Evolutionary conservation across 2,329 filamentous ascomycete species (phyloP), one percentile per base, ranked within the genome.

Genomic region (Arthrinium phaeospermum): DNA sequence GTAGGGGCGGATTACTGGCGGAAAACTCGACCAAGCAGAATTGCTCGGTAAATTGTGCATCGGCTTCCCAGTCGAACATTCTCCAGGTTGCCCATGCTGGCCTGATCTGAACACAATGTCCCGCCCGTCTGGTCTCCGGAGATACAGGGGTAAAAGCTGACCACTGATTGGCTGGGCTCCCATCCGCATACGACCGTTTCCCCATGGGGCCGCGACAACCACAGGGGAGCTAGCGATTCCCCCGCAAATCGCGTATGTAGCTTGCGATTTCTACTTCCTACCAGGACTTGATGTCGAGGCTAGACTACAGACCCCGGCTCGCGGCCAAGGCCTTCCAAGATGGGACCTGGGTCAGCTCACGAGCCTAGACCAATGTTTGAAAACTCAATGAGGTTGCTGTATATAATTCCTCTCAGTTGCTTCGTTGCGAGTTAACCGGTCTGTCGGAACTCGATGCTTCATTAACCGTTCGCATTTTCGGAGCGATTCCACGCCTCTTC

Each of bases 1-100:
- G 13, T 71, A 71, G 70, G 61, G 70, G 70, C 70, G 70, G 70
- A 22, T 34, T 71, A 51, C 34, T 27, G 30, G 70, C 70, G 57
- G 70, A 49, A 68, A 71, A 71, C 45, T 47, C 12, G n/a, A 30
- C 51, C 3, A 53, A 30, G 49, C 49, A 19, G 22, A n/a, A 49
- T 49, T n/a, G 47, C 47, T 49, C 49, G n/a, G 27, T 12, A 13
- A 24, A 27, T 51, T 51, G 49, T 13, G 24, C 10, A 51, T 51
- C 22, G n/a, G 14, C 12, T 27, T n/a, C n/a, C n/a, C 49, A 53
- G 51, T 27, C 13, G 12, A 30, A 30, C 27, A 30, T 30, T 30
- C 27, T 30, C 27, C 2, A 30, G 24, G 12, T 13, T 53, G 24
- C 51, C 13, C 27, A 14, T 53, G 27, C 24, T 30, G 24, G 14